Evolutionary conservation across 805 yeast genomes (phyloP).

Genomic region (Priceomyces medius): DNA sequence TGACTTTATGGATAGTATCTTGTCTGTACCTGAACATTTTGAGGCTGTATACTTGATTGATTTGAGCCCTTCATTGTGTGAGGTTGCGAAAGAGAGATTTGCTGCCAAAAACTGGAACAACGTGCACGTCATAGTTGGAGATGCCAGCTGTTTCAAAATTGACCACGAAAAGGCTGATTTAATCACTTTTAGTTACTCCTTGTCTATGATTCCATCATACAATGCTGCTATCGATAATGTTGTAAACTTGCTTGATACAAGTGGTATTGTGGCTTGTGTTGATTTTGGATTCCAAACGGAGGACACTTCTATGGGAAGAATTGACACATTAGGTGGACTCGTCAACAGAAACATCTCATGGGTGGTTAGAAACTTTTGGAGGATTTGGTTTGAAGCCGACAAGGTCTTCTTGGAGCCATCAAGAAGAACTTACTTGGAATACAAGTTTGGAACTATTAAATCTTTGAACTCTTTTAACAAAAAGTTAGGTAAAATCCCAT

Average conservation of each 20-base stretch:
- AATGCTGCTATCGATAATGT: slow-evolving; percentile 77
- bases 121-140: slow-evolving; percentile 69
- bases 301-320: slow-evolving; percentile 63
- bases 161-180: slow-evolving; percentile 56
- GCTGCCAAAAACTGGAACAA: slow-evolving; percentile 45
- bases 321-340: slow-evolving; percentile 74
- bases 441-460: slow-evolving; percentile 78
- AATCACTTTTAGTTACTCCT: slow-evolving; percentile 74
- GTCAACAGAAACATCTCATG: slow-evolving; percentile 72
- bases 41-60: slow-evolving; percentile 71
- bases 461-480: slow-evolving; percentile 66
- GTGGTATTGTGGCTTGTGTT: slow-evolving; percentile 67
- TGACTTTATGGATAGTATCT: slow-evolving; percentile 64
- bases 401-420: slow-evolving; percentile 75
- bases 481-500: slow-evolving; percentile 71
- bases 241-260: slow-evolving; percentile 47
- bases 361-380: slow-evolving; percentile 79
- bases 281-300: slow-evolving; percentile 78
- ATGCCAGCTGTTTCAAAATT: slow-evolving; percentile 69
- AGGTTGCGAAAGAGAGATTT: slow-evolving; percentile 64
- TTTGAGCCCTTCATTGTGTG: slow-evolving; percentile 73
- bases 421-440: slow-evolving; percentile 80
- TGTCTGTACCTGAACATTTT: slow-evolving; percentile 49
- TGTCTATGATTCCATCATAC: slow-evolving; percentile 83
- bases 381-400: slow-evolving; percentile 85